Conservation (phyloP, 108 stramenopile species). For the Cafeteria roenbergensis region DNA sequence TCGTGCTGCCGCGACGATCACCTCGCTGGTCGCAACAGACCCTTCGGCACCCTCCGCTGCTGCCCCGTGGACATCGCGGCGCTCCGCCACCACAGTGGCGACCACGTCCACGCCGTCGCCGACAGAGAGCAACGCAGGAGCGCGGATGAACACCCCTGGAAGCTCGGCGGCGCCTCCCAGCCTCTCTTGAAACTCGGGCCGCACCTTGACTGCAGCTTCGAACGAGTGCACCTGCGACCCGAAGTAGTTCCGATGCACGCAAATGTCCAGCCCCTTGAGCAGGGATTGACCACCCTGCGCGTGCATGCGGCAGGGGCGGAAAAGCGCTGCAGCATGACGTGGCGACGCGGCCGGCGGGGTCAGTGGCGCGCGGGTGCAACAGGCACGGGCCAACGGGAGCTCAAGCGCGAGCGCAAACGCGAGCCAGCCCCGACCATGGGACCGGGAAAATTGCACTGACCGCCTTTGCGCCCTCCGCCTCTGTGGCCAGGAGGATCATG, state of each 20-base stretch:
- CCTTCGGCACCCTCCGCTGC: conserved; percentile 61
- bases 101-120: conserved; percentile 59
- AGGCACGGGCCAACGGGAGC: neutral
- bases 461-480: conserved; percentile 66
- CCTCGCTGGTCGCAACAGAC: conserved; percentile 57
- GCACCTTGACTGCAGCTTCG: conserved; percentile 46
- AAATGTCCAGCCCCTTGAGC: conserved; percentile 81
- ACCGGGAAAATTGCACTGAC: conserved; percentile 36
- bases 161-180: conserved; percentile 4
- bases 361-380: neutral
- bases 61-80: conserved; percentile 66
- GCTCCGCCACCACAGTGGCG: conserved; percentile 68
- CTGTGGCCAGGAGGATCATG: conserved; percentile 85
- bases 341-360: neutral
- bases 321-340: neutral
- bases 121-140: conserved; percentile 78
- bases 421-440: neutral
- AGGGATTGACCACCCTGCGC: conserved; percentile 73
- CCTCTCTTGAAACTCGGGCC: conserved; percentile 22
- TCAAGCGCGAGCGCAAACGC: neutral
- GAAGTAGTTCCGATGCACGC: conserved; percentile 91
- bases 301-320: conserved; percentile 8
- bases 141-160: conserved; percentile 74
- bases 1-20: conserved; percentile 70
- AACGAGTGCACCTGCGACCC: conserved; percentile 83